Conservation (phyloP, 208 protist species). For the Leishmania braziliensis region DNA sequence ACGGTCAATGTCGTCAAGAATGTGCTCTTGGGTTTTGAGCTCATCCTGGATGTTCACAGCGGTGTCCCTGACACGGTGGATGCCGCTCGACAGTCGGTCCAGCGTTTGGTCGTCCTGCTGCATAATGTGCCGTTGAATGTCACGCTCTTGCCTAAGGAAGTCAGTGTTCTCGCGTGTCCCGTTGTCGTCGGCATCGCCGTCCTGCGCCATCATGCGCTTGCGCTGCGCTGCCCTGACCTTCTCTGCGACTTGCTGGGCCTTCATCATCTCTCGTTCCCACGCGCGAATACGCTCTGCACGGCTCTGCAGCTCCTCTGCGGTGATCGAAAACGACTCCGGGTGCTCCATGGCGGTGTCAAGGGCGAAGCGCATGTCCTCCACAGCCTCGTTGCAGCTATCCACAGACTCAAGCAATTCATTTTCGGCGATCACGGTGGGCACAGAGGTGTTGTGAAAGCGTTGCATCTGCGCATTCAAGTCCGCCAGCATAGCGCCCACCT, state of each 20-base stretch:
- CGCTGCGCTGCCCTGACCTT: constrained; percentile 53
- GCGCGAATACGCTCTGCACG: constrained; percentile 62
- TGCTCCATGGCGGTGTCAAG: constrained; percentile 80
- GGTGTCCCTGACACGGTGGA: constrained; percentile 72
- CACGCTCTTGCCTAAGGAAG: constrained; percentile 73
- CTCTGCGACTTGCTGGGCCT: constrained; percentile 58
- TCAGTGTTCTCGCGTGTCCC: constrained; percentile 55
- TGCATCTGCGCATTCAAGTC: constrained; percentile 66
- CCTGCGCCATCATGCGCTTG: constrained; percentile 34
- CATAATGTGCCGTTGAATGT: constrained; percentile 59
- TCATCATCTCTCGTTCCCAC: constrained; percentile 79
- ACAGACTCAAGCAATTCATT: constrained; percentile 76
- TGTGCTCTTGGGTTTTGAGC: constrained; percentile 80
- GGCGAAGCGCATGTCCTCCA: constrained; percentile 82
- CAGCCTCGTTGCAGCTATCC: constrained; percentile 54
- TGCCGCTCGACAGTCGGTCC: constrained; percentile 67
- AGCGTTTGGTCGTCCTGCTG: constrained; percentile 72
- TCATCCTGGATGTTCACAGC: constrained; percentile 78
- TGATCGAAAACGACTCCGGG: constrained; percentile 76
- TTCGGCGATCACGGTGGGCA: constrained; percentile 66
- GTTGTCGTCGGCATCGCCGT: constrained; percentile 19
- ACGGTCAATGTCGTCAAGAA: constrained; percentile 75
- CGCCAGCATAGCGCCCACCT: constrained; percentile 71
- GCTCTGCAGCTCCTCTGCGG: constrained; percentile 68
- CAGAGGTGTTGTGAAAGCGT: constrained; percentile 45